Evolutionary conservation across 441 rosid genomes (phyloP).

Genomic region (Syzygium malaccense): DNA sequence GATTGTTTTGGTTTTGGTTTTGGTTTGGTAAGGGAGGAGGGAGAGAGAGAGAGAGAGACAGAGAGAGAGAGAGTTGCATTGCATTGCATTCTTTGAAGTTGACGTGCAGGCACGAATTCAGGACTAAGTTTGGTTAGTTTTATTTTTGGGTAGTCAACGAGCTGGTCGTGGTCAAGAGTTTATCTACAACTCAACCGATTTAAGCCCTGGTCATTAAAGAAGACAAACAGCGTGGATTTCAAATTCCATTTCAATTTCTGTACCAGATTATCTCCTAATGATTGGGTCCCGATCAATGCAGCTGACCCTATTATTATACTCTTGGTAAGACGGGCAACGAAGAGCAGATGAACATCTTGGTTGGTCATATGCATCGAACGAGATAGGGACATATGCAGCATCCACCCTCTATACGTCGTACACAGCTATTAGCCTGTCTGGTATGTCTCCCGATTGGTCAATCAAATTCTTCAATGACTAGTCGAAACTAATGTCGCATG

Average conservation of each 20-base stretch:
- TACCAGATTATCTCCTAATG: background rate
- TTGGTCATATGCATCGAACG: background rate
- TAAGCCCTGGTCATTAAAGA: background rate
- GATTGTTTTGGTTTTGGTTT: background rate
- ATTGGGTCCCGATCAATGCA: background rate
- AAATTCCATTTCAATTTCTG: background rate
- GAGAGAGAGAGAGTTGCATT: background rate
- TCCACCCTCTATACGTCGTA: too few species aligned
- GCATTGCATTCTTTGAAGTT: background rate
- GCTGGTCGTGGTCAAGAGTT: background rate
- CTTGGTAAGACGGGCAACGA: background rate
- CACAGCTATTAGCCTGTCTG: too few species aligned
- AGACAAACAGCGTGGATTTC: background rate
- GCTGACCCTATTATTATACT: background rate
- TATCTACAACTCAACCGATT: background rate
- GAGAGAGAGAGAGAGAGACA: background rate
- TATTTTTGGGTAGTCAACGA: background rate
- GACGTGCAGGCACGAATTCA: slow-evolving; percentile 4
- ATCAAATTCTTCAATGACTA: too few species aligned
- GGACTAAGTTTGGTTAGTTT: background rate
- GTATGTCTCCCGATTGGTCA: too few species aligned
- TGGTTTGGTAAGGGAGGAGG: background rate
- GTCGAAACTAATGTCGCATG: too few species aligned
- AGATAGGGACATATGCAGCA: background rate
- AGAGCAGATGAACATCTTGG: background rate